Base-by-base conservation (phyloP, 164 flowering plant genomes). In the Hamamelis virginiana region DNA sequence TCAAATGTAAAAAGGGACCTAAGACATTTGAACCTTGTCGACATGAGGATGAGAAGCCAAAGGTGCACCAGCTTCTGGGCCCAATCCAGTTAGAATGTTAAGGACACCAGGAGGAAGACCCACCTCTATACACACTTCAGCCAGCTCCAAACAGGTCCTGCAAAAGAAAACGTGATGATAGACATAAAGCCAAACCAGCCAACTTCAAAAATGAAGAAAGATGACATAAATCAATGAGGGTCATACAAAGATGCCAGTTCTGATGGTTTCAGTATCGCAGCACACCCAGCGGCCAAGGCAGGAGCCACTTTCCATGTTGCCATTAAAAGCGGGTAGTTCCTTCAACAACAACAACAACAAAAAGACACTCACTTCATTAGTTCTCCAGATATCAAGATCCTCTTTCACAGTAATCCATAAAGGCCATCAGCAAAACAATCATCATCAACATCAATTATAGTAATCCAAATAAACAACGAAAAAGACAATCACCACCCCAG, bases 231-330 rank as follows among this genome's bases (percentile, higher is more conserved):
- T 9, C 10, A 25, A 60, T 18, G 19, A 74, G 63, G 56, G 56
- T 73, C 91, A 69, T 86, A 95, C 99, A 89, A 75, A 10, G 99
- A 92, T 68, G 98, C 82, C 81, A 95, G 60, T 74, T 95, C 99
- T 50, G 99, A 95, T 22, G 98, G 99, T 81, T 95, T 95, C 58
- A 95, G 80, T 73, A 95, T 80, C 64, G 98, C 98, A 57, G 98
- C 73, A 76, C 99, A 95, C 0, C 99, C 99, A 78, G 99, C 98
- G 45, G 99, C 99, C 69, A 95, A 77, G 64, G 98, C 91, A 72
- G 99, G 95, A 78, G 98, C 99, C 47, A 95, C 98, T 81, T 95
- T 95, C 99, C 99, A 95, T 50, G 89, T 75, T 28, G 98, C 96
- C 97, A 95, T 91, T 78, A 95, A 72, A 38, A 95, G 76, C 33